A percentile compares a stretch with the other conserved stretches of the same genome.
phyloP scores from a whole-genome alignment of 164 flowering plant genomes.

The Aristolochia fimbriata region DNA sequence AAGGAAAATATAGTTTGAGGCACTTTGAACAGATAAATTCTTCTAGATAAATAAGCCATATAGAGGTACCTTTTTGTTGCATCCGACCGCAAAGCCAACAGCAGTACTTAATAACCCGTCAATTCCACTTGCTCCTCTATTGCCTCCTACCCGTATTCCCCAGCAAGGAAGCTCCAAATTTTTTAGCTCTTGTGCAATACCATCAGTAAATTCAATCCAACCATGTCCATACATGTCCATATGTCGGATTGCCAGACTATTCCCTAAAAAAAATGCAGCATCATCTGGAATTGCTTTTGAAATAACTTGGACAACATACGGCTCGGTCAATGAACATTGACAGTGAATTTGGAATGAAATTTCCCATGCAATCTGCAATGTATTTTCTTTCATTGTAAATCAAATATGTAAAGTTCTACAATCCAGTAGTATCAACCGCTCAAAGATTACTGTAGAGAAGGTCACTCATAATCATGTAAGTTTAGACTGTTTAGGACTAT shows the following conservation, averaged over 20 bases:
- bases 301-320: conserved; percentile 54
- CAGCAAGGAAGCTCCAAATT: conserved; percentile 31
- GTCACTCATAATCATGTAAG: too few relatives aligned
- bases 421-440: too few relatives aligned
- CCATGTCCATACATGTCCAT: conserved; percentile 66
- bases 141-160: conserved; percentile 48
- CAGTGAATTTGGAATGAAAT: conserved; percentile 50
- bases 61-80: conserved; percentile 52
- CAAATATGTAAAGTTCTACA: not conserved
- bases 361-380: conserved; percentile 65
- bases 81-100: conserved; percentile 82
- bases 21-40: not conserved
- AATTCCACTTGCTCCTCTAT: conserved; percentile 98
- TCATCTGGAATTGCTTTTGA: conserved; percentile 44
- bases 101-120: conserved; percentile 96
- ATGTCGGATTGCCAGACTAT: conserved; percentile 92
- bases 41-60: conserved; percentile 10
- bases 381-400: conserved; percentile 1
- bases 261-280: conserved; percentile 76
- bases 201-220: conserved; percentile 23
- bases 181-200: conserved; percentile 13
- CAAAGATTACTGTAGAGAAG: too few relatives aligned
- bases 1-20: too few relatives aligned
- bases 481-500: too few relatives aligned
- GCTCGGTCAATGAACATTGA: conserved; percentile 65